Conservation (phyloP, 2,329 filamentous ascomycete genomes). For the Microsporum audouinii region DNA sequence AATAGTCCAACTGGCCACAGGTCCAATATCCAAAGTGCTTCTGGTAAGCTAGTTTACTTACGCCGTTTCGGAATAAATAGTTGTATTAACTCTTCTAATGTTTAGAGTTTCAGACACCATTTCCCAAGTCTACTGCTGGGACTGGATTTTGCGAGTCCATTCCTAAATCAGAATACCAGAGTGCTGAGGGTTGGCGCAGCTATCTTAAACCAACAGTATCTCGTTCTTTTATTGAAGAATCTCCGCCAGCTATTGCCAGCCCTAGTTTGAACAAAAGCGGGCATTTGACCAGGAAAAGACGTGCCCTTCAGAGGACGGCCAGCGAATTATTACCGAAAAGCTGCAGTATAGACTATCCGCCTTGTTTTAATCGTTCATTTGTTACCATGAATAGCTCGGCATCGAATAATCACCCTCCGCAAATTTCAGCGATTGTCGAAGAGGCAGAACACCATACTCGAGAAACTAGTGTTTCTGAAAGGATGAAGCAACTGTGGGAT, state of each 20-base stretch:
- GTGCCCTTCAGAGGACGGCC: neutral
- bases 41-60: neutral
- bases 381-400: conserved; percentile 5
- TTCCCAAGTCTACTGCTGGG: neutral
- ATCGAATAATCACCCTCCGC: neutral
- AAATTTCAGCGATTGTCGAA: neutral
- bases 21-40: neutral
- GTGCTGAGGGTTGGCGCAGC: neutral
- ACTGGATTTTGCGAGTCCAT: neutral
- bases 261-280: neutral
- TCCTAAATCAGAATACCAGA: neutral
- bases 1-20: neutral
- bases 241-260: neutral
- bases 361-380: neutral
- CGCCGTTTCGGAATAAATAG: too few relatives aligned
- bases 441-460: conserved; percentile 21
- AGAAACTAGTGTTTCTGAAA: conserved; percentile 24
- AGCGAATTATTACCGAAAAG: neutral
- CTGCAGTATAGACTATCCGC: neutral
- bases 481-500: conserved; percentile 23
- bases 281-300: neutral
- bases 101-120: neutral
- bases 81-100: neutral
- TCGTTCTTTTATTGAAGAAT: neutral
- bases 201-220: neutral